phyloP scores from a whole-genome alignment of 164 flowering plant genomes.

The Euptelea pleiosperma region DNA sequence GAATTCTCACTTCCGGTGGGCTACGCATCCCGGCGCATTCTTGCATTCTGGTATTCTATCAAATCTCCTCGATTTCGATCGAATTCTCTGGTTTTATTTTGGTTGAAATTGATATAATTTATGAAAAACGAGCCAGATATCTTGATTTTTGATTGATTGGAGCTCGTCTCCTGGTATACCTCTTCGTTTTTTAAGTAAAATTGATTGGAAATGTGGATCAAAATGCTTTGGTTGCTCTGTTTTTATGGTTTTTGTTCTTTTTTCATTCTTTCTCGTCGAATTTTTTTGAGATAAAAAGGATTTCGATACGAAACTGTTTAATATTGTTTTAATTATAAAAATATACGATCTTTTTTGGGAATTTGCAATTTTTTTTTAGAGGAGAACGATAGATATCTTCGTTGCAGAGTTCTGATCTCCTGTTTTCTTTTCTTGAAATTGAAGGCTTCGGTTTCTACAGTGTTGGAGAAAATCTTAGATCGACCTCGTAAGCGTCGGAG shows the following conservation, averaged over 20 bases:
- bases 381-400: too few relatives aligned
- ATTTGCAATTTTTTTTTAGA: too few relatives aligned
- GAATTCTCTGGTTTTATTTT: too few relatives aligned
- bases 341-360: too few relatives aligned
- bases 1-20: constrained; percentile 24
- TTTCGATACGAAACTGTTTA: background rate
- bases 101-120: too few relatives aligned
- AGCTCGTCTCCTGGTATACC: too few relatives aligned
- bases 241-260: background rate
- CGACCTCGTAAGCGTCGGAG: constrained; percentile 41
- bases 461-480: constrained; percentile 49
- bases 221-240: background rate
- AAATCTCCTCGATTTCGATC: too few relatives aligned
- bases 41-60: constrained; percentile 17
- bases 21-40: constrained; percentile 24
- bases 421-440: background rate
- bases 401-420: too few relatives aligned
- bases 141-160: too few relatives aligned
- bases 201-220: background rate
- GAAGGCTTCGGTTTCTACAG: constrained; percentile 55
- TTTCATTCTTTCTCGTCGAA: background rate
- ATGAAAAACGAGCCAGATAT: too few relatives aligned
- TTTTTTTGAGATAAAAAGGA: background rate
- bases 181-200: too few relatives aligned
- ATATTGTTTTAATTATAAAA: too few relatives aligned